Conservation (phyloP, 805 yeast genomes). For the Aciculoconidium aculeatum region DNA sequence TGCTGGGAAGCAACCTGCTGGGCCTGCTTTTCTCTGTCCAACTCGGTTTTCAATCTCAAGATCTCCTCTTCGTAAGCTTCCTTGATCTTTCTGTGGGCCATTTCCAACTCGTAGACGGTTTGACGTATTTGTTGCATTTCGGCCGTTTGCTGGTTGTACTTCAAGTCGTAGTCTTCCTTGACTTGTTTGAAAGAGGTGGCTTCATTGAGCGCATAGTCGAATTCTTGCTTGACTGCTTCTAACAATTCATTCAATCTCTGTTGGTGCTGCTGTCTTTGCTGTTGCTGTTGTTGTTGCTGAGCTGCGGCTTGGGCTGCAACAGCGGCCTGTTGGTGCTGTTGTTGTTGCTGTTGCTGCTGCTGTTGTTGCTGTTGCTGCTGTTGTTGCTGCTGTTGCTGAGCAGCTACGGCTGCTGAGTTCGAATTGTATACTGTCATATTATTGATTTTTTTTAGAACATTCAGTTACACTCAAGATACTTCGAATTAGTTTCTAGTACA, state of each 20-base stretch:
- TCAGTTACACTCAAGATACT: too few species aligned
- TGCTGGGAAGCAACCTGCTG: constrained; percentile 37
- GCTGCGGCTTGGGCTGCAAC: constrained; percentile 15
- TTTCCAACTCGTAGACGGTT: constrained; percentile 88
- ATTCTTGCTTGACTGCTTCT: constrained; percentile 90
- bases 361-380: constrained; percentile 23
- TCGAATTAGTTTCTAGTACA: too few species aligned
- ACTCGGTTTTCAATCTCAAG: constrained; percentile 73
- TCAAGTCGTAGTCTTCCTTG: constrained; percentile 87
- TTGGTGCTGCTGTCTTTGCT: constrained; percentile 37
- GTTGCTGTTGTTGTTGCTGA: constrained; percentile 24
- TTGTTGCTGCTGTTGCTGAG: constrained; percentile 22
- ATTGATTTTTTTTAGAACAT: background rate
- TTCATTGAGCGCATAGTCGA: constrained; percentile 76
- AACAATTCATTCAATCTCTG: constrained; percentile 67
- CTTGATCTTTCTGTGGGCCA: constrained; percentile 91
- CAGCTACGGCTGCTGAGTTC: constrained; percentile 26
- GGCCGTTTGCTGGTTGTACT: constrained; percentile 83
- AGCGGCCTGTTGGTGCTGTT: constrained; percentile 16
- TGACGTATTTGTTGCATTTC: constrained; percentile 93
- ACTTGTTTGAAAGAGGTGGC: constrained; percentile 82
- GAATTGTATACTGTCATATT: constrained; percentile 31
- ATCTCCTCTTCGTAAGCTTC: constrained; percentile 96
- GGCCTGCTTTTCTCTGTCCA: constrained; percentile 69
- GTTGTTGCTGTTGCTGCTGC: constrained; percentile 13